phyloP scores from a whole-genome alignment of 2,329 filamentous ascomycete species.

The Trichoderma endophyticum region DNA sequence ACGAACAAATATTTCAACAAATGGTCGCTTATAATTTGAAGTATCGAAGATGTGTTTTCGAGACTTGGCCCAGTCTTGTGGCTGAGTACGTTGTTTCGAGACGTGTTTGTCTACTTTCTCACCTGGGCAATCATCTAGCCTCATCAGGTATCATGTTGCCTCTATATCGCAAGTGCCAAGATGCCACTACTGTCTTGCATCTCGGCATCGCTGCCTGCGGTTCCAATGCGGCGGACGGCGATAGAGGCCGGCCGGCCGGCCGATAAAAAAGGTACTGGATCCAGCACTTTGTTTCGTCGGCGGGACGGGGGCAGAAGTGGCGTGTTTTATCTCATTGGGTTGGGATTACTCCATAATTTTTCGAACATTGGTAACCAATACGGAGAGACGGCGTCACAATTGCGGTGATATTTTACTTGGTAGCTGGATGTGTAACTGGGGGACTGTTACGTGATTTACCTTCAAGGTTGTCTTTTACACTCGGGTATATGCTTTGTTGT shows the following conservation, averaged over 20 bases:
- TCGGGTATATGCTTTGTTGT: neutral
- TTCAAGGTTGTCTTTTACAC: no score
- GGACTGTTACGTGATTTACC: neutral
- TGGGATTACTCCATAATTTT: neutral
- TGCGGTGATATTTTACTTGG: neutral
- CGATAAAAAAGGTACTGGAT: neutral
- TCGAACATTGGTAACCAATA: neutral
- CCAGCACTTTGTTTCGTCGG: neutral
- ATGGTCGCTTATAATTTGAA: neutral
- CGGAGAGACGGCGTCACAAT: neutral
- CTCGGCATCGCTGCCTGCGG: neutral
- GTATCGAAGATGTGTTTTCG: neutral
- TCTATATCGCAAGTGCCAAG: neutral
- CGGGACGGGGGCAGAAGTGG: neutral
- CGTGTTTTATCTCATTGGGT: neutral
- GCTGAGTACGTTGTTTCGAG: neutral
- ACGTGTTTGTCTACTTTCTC: neutral
- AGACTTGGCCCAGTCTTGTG: neutral
- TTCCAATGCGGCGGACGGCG: neutral
- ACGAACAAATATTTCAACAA: constrained; percentile 7
- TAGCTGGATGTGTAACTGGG: neutral
- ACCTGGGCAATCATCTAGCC: neutral
- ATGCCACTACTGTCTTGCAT: neutral
- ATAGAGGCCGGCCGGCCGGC: neutral
- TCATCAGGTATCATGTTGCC: neutral